Evolutionary conservation across 768 basidiomycete genomes (phyloP).

Genomic region (Pisolithus microcarpus): DNA sequence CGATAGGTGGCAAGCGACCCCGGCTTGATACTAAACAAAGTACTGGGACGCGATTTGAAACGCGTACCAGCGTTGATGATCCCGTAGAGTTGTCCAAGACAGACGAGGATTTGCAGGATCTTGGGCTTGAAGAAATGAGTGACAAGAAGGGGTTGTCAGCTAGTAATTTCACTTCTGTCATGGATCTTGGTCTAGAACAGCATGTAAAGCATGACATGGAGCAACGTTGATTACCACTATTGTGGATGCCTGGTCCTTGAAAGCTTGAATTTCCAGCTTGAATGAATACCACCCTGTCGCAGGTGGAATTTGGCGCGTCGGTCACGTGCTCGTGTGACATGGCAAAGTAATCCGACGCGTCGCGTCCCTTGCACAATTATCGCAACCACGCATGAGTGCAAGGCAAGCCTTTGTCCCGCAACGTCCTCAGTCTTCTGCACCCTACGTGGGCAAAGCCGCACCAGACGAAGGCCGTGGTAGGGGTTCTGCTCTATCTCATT

Average conservation of each 20-base stretch:
- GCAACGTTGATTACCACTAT: background rate
- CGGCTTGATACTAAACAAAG: background rate
- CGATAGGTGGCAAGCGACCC: background rate
- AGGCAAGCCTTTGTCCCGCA: slow-evolving; percentile 20
- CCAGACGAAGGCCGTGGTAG: background rate
- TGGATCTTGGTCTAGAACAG: background rate
- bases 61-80: background rate
- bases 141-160: background rate
- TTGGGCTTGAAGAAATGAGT: background rate
- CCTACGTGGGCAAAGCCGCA: background rate
- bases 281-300: too few relatives aligned
- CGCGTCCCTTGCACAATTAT: background rate
- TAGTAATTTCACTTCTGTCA: background rate
- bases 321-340: background rate
- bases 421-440: slow-evolving; percentile 9
- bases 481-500: background rate
- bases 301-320: too few relatives aligned
- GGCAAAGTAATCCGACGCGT: background rate
- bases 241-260: too few relatives aligned
- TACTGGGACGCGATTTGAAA: background rate
- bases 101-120: background rate
- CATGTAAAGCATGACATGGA: background rate
- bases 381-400: slow-evolving; percentile 16
- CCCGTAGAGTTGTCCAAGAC: background rate
- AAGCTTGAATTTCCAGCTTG: too few relatives aligned